Base-by-base conservation (phyloP, 2,329 filamentous ascomycete genomes). In the Xylaria sp. region DNA sequence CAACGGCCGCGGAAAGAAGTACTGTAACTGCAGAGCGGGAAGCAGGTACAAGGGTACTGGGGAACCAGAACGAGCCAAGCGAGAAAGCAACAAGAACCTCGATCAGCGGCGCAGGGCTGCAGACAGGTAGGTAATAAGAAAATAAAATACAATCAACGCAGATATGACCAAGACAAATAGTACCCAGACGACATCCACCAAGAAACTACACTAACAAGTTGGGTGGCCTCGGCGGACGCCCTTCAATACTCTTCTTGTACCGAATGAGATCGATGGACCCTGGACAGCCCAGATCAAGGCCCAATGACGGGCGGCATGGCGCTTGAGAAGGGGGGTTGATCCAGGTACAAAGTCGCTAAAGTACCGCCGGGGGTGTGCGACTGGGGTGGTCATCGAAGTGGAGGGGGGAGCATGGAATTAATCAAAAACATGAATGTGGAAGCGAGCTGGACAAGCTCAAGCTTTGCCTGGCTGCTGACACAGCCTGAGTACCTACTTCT, bases 231-330 rank as follows among this genome's bases (percentile, higher is more conserved):
- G 73, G 71, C 71, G 73, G 74, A 70, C 75, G 74, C 62, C 71
- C 66, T 58, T 75, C 68, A 70, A 77, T 75, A 42, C n/a, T 36
- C 74, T 75, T 73, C 74, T 75, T 73, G 75, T 74, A 77, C 72
- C 69, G 63, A 70, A 73, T 69, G 63, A 75, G 74, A 77, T 77
- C 76, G 72, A 71, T 71, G 66, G 71, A 74, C 71, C 76, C 74
- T 75, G 58, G 63, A 13, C 61, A 53, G 71, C 56, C 40, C 56
- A 59, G 73, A 70, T 71, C 66, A 66, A 73, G 71, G 68, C 59
- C 75, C 74, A 74, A 74, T 77, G 71, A 72, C 73, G 71, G 74
- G 74, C 74, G 72, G 72, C 74, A 76, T 76, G 75, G 76, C 76
- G 76, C 76, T 78, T 78, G 76, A 64, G 71, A 67, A 69, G 70